Evolutionary conservation across 257 asterid genomes (phyloP).

Genomic region (Solanum habrochaites): DNA sequence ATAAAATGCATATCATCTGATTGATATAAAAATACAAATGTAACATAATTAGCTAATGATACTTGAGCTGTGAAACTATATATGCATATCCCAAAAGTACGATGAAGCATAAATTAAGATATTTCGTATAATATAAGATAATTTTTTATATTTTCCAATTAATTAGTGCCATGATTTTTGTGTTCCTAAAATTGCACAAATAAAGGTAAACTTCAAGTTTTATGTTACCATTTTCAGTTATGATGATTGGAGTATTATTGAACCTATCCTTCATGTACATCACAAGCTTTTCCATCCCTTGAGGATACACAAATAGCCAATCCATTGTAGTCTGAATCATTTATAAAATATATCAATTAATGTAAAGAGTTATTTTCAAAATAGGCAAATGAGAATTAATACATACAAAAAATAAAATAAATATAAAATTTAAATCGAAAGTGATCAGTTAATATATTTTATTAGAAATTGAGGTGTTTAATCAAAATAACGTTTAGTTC

Average conservation of each 20-base stretch:
- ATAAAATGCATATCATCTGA: no score
- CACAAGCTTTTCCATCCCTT: constrained; percentile 49
- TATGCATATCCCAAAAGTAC: neutral
- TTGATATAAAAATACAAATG: neutral
- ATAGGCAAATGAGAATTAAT: neutral
- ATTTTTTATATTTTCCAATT: neutral
- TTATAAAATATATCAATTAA: neutral
- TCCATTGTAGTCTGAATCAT: constrained; percentile 31
- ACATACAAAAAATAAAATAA: neutral
- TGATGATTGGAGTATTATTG: constrained; percentile 45
- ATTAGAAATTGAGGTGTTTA: neutral
- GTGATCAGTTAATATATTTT: neutral
- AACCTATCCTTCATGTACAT: constrained; percentile 44
- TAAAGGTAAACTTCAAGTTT: neutral
- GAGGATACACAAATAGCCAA: constrained; percentile 43
- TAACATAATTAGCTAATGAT: no score
- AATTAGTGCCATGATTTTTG: neutral
- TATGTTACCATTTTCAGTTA: constrained; percentile 46
- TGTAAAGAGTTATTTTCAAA: neutral
- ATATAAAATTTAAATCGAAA: neutral
- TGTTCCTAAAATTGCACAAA: neutral
- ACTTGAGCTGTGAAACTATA: no score
- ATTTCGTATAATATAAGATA: neutral
- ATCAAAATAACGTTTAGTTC: neutral
- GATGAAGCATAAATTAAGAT: neutral